Evolutionary conservation across 2,329 filamentous ascomycete genomes (phyloP).

Genomic region (Claviceps sp.): DNA sequence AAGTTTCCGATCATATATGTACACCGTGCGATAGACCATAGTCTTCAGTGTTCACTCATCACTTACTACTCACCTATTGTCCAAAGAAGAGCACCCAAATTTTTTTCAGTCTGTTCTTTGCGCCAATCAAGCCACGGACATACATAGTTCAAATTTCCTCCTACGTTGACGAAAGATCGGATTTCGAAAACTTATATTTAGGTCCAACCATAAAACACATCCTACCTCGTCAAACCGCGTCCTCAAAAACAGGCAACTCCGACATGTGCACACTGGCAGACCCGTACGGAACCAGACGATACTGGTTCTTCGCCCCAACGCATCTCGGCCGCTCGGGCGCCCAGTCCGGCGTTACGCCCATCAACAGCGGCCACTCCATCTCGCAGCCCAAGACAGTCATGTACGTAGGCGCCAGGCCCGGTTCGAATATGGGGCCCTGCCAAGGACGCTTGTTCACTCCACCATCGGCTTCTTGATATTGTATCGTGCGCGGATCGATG

Average conservation of each 20-base stretch:
- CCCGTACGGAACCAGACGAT: slow-evolving; percentile 29
- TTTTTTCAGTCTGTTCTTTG: too few relatives aligned
- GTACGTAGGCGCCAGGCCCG: slow-evolving; percentile 19
- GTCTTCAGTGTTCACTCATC: too few relatives aligned
- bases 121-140: too few relatives aligned
- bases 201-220: neutral
- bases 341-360: slow-evolving; percentile 18
- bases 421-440: slow-evolving; percentile 14
- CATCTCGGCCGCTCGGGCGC: slow-evolving; percentile 9
- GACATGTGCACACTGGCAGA: slow-evolving; percentile 31
- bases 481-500: slow-evolving; percentile 14
- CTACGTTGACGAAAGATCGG: too few relatives aligned
- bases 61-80: too few relatives aligned
- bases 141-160: too few relatives aligned
- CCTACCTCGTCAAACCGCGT: neutral
- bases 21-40: too few relatives aligned
- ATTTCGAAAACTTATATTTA: too few relatives aligned
- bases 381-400: slow-evolving; percentile 24
- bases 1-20: too few relatives aligned
- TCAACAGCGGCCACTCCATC: slow-evolving; percentile 21
- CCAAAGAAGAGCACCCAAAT: too few relatives aligned
- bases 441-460: neutral
- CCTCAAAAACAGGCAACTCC: slow-evolving; percentile 9
- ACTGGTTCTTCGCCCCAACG: slow-evolving; percentile 17
- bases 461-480: slow-evolving; percentile 9